Base-by-base conservation (phyloP, 2,329 filamentous ascomycete species). In the Laburnicola sp. region DNA sequence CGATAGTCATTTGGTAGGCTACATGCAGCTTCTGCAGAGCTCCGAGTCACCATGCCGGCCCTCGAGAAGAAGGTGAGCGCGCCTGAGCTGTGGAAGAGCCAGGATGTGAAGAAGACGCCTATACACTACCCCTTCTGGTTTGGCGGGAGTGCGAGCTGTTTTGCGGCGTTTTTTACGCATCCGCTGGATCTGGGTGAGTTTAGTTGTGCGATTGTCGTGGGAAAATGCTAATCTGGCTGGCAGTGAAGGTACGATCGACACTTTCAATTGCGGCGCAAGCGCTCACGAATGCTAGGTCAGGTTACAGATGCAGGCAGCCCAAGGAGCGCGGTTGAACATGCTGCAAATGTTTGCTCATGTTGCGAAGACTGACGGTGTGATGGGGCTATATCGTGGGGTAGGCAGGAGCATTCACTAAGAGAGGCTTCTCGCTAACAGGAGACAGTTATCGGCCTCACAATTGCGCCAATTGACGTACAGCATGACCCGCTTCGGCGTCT, bases 401-500 rank as follows among this genome's bases (percentile, higher is more conserved):
- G 43, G 79, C 70, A 36, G 28, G 2, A 2, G 23, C 7, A 31
- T 7, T 40, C 11, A 31, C 26, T 41, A 25, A 31, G 8, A 11
- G 23, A 11, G 22, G 2, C 6, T 3, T 6, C 1, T 3, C 4
- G 2, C 42, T 57, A 32, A 35, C 39, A 35, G 6, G 31, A 23
- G n/a, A 4, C 64, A 86, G 76, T 85, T 97, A 52, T 95, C 92
- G 2, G 94, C 94, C 60, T 94, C 92, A 50, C 83, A 97, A 42
- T 82, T 97, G 51, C 92, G 94, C 59, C 94, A 97, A 78, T 82
- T 76, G 48, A 97, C 94, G 53, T 99, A 99, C 79, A 94, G 89
- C 53, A 99, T 94, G 44, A 94, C 91, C 32, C 90, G 94, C 42
- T 99, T 99, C 77, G 94, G 91, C 58, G 86, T 97, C 58, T 99